Conservation (phyloP, 306 rosid genomes). For the Castanea sativa region DNA sequence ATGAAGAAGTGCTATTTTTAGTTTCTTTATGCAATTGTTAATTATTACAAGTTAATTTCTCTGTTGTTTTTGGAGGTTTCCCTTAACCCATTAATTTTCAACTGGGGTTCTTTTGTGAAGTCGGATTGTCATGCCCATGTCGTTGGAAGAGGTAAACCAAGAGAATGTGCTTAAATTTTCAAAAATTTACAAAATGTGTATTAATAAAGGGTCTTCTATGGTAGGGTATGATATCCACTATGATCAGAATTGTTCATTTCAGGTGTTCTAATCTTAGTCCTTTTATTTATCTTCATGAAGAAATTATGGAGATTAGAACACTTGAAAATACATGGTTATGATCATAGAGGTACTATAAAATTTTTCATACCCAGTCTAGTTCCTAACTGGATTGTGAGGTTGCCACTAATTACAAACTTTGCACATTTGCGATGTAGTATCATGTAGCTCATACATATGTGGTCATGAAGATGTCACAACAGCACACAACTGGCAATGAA, state of each 20-base stretch:
- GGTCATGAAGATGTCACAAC: constrained; percentile 49
- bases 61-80: constrained; percentile 14
- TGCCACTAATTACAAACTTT: background rate
- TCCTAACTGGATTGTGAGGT: background rate
- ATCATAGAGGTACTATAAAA: too few species aligned
- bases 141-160: constrained; percentile 44
- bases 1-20: background rate
- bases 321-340: too few species aligned
- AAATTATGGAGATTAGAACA: too few species aligned
- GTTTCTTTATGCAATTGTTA: background rate
- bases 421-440: constrained; percentile 26
- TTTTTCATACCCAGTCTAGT: background rate
- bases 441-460: constrained; percentile 42
- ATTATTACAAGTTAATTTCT: background rate
- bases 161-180: background rate
- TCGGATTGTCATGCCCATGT: constrained; percentile 46
- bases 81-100: constrained; percentile 22
- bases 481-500: constrained; percentile 36
- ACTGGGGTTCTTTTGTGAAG: constrained; percentile 27
- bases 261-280: too few species aligned
- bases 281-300: too few species aligned
- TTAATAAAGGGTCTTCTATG: background rate
- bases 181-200: background rate
- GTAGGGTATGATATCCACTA: too few species aligned
- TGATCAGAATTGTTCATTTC: too few species aligned